These are phyloP conservation scores for Podospora fimiseda DNA, from an alignment of 495 filamentous ascomycete genomes.

Conservation along the genomic window DNA sequence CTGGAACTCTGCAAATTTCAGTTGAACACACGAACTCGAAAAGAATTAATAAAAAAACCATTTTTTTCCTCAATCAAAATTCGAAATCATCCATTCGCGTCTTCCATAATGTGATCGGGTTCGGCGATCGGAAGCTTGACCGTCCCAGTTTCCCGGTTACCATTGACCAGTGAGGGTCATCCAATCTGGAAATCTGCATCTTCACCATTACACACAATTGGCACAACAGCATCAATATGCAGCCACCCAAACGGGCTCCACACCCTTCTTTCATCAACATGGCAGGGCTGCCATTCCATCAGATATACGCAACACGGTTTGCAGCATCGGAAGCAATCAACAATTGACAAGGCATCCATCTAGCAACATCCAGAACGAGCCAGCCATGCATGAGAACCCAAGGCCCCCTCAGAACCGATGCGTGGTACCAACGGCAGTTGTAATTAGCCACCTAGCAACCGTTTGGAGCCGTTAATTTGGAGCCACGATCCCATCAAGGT, in stretches of 20 bases:
- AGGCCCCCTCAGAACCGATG: background rate
- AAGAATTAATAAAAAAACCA: too few species aligned
- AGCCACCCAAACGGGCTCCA: background rate
- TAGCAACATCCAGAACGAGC: background rate
- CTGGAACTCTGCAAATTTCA: too few species aligned
- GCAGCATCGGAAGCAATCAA: background rate
- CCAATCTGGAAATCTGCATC: background rate
- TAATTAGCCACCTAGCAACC: background rate
- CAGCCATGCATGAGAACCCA: slow-evolving; percentile 1
- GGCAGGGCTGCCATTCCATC: background rate
- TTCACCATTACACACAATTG: too few species aligned
- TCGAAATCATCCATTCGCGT: too few species aligned
- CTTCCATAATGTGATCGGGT: too few species aligned
- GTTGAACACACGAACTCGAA: too few species aligned
- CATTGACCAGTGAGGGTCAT: background rate
- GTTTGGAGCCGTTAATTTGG: background rate
- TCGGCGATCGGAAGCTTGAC: background rate
- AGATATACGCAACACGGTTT: background rate
- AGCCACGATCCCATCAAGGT: too few species aligned
- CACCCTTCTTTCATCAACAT: background rate
- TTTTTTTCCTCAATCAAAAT: too few species aligned
- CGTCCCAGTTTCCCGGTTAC: background rate
- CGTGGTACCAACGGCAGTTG: background rate
- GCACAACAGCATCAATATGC: background rate
- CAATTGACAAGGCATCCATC: background rate